phyloP scores from a whole-genome alignment of 495 filamentous ascomycete genomes.

The Penicillium chermesinum region DNA sequence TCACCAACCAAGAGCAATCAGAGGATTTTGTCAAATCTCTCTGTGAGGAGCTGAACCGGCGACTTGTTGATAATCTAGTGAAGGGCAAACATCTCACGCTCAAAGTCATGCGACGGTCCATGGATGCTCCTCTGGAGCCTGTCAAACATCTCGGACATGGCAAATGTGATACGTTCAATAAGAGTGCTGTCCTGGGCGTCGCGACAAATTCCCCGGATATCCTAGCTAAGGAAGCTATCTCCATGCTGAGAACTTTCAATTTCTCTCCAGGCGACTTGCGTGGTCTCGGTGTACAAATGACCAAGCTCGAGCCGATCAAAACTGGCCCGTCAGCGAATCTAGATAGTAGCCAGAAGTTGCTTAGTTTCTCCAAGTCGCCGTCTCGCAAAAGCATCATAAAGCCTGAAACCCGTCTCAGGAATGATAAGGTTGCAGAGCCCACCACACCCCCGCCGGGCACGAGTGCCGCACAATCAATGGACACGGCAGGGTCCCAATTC shows the following conservation, averaged over 20 bases:
- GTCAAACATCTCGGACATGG: conserved; percentile 94
- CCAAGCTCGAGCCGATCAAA: conserved; percentile 79
- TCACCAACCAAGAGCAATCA: conserved; percentile 80
- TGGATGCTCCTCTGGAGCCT: conserved; percentile 84
- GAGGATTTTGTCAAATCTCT: conserved; percentile 84
- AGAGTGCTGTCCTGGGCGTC: conserved; percentile 74
- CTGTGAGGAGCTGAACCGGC: conserved; percentile 73
- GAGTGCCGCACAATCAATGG: conserved; percentile 57
- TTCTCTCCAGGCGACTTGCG: conserved; percentile 87
- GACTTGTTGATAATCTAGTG: conserved; percentile 74
- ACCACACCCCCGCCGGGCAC: conserved; percentile 42
- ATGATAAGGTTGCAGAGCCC: conserved; percentile 46
- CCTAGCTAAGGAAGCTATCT: conserved; percentile 73
- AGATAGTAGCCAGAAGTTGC: conserved; percentile 62
- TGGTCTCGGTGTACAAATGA: conserved; percentile 87
- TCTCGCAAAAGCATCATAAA: conserved; percentile 33
- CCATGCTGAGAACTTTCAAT: conserved; percentile 73
- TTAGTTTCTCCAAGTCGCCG: conserved; percentile 41
- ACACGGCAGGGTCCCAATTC: conserved; percentile 80
- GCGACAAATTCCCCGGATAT: conserved; percentile 67
- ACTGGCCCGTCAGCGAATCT: conserved; percentile 25
- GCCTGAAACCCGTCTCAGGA: conserved; percentile 62
- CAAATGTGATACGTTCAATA: conserved; percentile 89
- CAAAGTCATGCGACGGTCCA: conserved; percentile 83
- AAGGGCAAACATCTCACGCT: conserved; percentile 84